Conservation (phyloP, 306 rosid genomes). For the Geum urbanum region DNA sequence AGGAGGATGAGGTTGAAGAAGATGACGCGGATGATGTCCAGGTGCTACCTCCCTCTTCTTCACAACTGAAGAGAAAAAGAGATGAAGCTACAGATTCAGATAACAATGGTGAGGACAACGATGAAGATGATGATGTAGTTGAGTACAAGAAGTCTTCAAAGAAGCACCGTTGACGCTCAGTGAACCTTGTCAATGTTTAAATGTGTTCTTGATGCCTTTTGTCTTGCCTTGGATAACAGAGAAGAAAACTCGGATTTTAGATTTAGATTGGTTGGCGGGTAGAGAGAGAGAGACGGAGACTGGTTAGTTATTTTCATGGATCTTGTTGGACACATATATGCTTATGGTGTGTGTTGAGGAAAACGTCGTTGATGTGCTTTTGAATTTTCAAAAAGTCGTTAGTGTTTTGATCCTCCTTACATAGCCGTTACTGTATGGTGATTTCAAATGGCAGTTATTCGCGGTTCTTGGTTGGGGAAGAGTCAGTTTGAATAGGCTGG, state of each 20-base stretch:
- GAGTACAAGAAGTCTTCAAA: slow-evolving; percentile 54
- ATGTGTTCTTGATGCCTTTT: slow-evolving; percentile 4
- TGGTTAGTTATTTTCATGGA: slow-evolving; percentile 46
- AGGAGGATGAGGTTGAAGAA: slow-evolving; percentile 49
- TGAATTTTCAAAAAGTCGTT: slow-evolving; percentile 63
- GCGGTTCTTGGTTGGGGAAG: slow-evolving; percentile 29
- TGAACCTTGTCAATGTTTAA: slow-evolving; percentile 5
- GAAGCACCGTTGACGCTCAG: slow-evolving; percentile 51
- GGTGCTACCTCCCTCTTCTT: slow-evolving; percentile 53
- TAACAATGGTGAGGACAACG: slow-evolving; percentile 34
- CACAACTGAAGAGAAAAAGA: slow-evolving; percentile 75
- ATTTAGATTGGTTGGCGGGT: slow-evolving; percentile 41
- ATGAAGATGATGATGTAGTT: slow-evolving; percentile 51
- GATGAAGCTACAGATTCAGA: slow-evolving; percentile 43
- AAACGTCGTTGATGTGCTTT: slow-evolving; percentile 39
- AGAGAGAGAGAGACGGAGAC: slow-evolving; percentile 16
- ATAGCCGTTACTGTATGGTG: slow-evolving; percentile 55
- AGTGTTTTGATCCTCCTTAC: slow-evolving; percentile 36
- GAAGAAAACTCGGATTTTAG: slow-evolving; percentile 51
- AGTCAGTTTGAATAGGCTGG: slow-evolving; percentile 31
- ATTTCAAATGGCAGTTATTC: slow-evolving; percentile 69
- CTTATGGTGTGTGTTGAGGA: slow-evolving; percentile 24
- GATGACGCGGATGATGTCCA: slow-evolving; percentile 48
- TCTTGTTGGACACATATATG: slow-evolving; percentile 38
- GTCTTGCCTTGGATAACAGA: slow-evolving; percentile 39